Evolutionary conservation across 176 grass and related monocot species (phyloP).

Genomic region (Aegilops tauschii): DNA sequence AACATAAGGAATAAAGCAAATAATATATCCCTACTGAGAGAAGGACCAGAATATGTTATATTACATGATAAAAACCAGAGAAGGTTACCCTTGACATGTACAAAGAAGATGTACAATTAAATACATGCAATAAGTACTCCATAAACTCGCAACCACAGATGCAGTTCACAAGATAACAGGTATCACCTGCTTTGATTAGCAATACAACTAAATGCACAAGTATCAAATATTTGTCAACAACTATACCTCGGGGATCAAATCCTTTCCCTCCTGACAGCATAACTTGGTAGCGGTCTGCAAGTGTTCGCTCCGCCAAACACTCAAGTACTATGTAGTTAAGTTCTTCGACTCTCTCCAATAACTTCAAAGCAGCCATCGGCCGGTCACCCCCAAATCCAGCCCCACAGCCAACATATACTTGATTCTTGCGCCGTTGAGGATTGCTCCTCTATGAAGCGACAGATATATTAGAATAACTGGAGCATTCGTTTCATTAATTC

Average conservation of each 20-base stretch:
- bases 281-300: slow-evolving; percentile 67
- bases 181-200: neutral
- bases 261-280: slow-evolving; percentile 74
- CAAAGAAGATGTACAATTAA: neutral
- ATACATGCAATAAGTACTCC: neutral
- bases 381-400: slow-evolving; percentile 92
- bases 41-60: neutral
- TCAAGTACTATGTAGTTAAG: slow-evolving; percentile 90
- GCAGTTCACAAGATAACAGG: neutral
- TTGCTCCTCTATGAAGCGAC: slow-evolving; percentile 50
- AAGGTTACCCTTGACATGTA: neutral
- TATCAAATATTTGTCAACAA: slow-evolving; percentile 10
- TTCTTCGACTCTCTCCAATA: slow-evolving; percentile 66
- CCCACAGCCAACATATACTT: slow-evolving; percentile 77
- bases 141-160: neutral
- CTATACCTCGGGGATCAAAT: slow-evolving; percentile 74
- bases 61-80: neutral
- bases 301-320: slow-evolving; percentile 91
- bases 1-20: neutral
- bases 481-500: neutral
- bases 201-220: neutral
- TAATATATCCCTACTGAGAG: neutral
- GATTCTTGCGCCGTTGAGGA: slow-evolving; percentile 58
- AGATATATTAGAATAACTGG: slow-evolving; percentile 1
- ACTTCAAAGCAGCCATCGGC: slow-evolving; percentile 62